Evolutionary conservation across 169 alveolate species (phyloP).

Genomic region (Eimeria acervulina): DNA sequence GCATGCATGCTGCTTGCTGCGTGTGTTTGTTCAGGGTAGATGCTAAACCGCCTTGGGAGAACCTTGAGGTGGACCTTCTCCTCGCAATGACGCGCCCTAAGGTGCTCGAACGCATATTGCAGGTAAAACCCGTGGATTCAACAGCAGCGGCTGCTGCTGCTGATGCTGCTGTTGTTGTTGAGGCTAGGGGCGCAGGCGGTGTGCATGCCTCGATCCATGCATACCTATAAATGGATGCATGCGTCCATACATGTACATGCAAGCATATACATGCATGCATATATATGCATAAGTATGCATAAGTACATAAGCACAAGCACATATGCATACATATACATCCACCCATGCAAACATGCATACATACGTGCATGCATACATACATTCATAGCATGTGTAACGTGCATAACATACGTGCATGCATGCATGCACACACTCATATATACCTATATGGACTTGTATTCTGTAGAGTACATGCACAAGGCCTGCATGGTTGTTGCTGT

Average conservation of each 20-base stretch:
- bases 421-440: neutral
- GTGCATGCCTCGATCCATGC: no score
- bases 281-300: no score
- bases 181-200: neutral
- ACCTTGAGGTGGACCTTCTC: slow-evolving; percentile 46
- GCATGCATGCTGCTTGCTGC: slow-evolving; percentile 3
- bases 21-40: neutral
- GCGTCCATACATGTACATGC: no score
- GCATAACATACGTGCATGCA: neutral
- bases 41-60: neutral
- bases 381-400: no score
- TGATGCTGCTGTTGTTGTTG: slow-evolving; percentile 2
- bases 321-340: no score
- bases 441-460: neutral
- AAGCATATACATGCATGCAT: no score
- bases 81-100: slow-evolving; percentile 83
- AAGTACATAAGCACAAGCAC: no score
- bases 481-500: neutral
- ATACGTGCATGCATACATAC: neutral
- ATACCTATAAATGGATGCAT: no score
- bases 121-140: slow-evolving; percentile 24
- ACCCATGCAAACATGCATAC: no score
- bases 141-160: neutral
- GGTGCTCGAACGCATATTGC: slow-evolving; percentile 74
- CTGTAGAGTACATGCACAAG: neutral